Percentiles rank a stretch among this genome's conserved stretches.
Conservation (phyloP, 495 filamentous ascomycete species). For the Clavariopsis aquatica region DNA sequence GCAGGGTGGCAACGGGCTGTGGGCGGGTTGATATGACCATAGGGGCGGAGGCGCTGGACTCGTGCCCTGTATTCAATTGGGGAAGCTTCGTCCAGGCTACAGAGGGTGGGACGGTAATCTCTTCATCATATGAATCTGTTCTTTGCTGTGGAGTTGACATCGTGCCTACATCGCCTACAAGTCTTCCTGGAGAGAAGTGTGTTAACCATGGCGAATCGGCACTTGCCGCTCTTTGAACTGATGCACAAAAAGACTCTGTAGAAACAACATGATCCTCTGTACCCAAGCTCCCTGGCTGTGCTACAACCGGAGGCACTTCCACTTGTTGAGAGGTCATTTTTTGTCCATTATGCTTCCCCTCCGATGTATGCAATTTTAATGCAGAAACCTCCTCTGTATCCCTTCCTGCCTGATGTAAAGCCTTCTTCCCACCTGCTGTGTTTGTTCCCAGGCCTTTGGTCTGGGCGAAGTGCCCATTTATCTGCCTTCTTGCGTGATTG, state of each 20-base stretch:
- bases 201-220: conserved; percentile 4
- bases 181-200: background rate
- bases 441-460: background rate
- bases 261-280: conserved; percentile 3
- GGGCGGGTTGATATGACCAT: conserved; percentile 7
- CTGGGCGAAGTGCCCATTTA: background rate
- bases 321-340: background rate
- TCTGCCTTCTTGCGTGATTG: conserved; percentile 4
- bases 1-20: background rate
- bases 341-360: background rate
- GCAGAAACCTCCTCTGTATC: background rate
- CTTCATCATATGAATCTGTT: background rate
- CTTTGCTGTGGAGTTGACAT: background rate
- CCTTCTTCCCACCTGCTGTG: background rate
- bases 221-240: background rate
- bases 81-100: background rate
- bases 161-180: background rate
- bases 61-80: background rate
- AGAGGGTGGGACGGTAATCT: background rate
- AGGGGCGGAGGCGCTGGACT: conserved; percentile 9
- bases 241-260: conserved; percentile 16
- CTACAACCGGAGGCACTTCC: background rate
- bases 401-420: background rate
- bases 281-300: background rate
- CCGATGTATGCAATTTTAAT: background rate